Base-by-base conservation (phyloP, 2,329 filamentous ascomycete genomes). In the Fusarium liriodendri region DNA sequence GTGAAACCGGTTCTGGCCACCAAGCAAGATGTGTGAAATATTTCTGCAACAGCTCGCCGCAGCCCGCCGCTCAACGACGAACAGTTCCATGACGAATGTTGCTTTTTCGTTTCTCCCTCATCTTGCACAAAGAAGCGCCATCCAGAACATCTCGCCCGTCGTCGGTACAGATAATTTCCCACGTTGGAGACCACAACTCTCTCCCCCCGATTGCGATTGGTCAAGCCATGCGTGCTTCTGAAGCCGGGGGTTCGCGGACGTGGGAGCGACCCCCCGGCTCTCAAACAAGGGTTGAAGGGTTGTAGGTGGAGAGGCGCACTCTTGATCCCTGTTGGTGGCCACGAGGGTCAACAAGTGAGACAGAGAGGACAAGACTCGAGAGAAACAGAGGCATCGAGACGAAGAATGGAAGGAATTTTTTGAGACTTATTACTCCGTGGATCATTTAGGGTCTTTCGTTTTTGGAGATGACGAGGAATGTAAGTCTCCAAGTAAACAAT, bases 131-230 rank as follows among this genome's bases (percentile, higher is more conserved):
- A 59, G 38, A 67, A 45, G 60, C 33, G 45, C 13, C 38, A 42
- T 52, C 42, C 29, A 69, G 62, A 65, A 33, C 20, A 32, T 60
- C 67, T 54, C 66, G 52, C 42, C 63, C 62, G 40, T 59, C 63
- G 64, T 71, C 60, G 68, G 52, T 45, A 71, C 64, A 78, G 72
- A 74, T 72, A 78, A 78, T 78, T 78, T 78, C 76, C 73, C 74
- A 71, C 42, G 69, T 69, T 74, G 72, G 70, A 64, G 72, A 64
- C 72, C 27, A n/a, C 58, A 73, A 38, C 62, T 54, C 61, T 47
- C 20, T 42, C 64, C n/a, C 9, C 18, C 33, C 11, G 42, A 14
- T 45, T 40, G 22, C 38, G 33, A 78, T 78, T 78, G 76, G 76
- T 14, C 40, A 54, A 42, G 37, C 52, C 52, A 66, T 72, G 25